Evolutionary conservation across 495 filamentous ascomycete species (phyloP).

Genomic region (Echria macrotheca): DNA sequence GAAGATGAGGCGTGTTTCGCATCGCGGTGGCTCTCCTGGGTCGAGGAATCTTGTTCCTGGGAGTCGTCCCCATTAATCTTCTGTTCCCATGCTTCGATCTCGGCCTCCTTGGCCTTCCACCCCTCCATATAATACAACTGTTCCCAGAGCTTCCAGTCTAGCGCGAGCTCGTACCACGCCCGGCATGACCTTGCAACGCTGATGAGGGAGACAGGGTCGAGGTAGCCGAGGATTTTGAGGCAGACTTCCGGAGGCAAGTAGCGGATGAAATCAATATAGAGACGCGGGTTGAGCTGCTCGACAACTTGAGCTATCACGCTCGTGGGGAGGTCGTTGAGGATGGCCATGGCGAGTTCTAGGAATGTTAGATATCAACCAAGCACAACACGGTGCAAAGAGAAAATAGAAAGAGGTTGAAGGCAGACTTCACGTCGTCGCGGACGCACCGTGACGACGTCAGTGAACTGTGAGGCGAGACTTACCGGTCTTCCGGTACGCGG

Average conservation of each 20-base stretch:
- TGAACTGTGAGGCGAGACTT: too few species aligned
- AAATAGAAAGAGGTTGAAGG: too few species aligned
- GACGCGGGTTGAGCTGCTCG: slow-evolving; percentile 63
- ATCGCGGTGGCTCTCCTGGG: slow-evolving; percentile 34
- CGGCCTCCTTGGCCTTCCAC: slow-evolving; percentile 65
- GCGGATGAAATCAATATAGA: slow-evolving; percentile 86
- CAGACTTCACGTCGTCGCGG: too few species aligned
- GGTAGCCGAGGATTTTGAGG: slow-evolving; percentile 78
- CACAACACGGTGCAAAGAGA: too few species aligned
- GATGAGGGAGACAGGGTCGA: slow-evolving; percentile 70
- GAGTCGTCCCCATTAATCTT: slow-evolving; percentile 35
- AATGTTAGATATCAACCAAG: too few species aligned
- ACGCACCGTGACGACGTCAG: too few species aligned
- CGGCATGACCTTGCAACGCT: slow-evolving; percentile 72
- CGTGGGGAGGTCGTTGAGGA: slow-evolving; percentile 70
- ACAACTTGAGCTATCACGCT: slow-evolving; percentile 73
- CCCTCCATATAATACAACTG: slow-evolving; percentile 75
- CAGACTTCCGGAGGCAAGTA: slow-evolving; percentile 85
- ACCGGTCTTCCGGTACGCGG: slow-evolving; percentile 45
- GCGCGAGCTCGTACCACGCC: slow-evolving; percentile 73
- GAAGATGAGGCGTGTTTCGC: slow-evolving; percentile 45
- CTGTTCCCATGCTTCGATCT: slow-evolving; percentile 64
- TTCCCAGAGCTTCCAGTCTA: slow-evolving; percentile 83
- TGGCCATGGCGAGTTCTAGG: slow-evolving; percentile 54
- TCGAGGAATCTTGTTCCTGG: slow-evolving; percentile 21